Evolutionary conservation across 2,329 filamentous ascomycete species (phyloP), one percentile per base, ranked within the genome.

Genomic region (Penicillium expansum): DNA sequence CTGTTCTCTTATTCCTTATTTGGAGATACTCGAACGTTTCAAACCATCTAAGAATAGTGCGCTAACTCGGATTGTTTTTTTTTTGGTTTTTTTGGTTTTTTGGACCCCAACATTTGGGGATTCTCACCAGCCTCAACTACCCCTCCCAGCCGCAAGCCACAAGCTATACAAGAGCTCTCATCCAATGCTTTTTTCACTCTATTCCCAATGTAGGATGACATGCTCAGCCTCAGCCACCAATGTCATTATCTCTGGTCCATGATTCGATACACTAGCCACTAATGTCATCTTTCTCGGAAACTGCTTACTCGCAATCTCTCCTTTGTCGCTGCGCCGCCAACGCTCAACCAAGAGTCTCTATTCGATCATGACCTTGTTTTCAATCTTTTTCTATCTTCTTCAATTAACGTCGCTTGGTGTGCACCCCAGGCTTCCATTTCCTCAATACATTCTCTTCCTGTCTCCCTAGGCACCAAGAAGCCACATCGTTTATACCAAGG

Each of bases 211-310:
- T 7, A 24, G 18, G 3, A 42, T 37, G 13, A 13, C 41, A n/a
- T 50, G 49, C 62, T 52, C 29, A 52, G 62, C 60, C 63, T 41
- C 63, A 60, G 56, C 60, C 60, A 58, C 63, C 41, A 39, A 41
- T 20, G 2, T 47, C 32, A 22, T 53, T 54, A 50, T 62, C 37
- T 29, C 29, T 20, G 2, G 18, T 37, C 41, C 18, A 3, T 57
- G 56, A 61, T 64, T 65, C 51, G 62, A 41, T 35, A 32, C 56
- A 59, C 62, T 32, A 63, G 62, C 61, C 57, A 65, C 57, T 49
- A 35, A 57, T 42, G 43, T 38, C 33, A 48, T 35, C 24, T 29
- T 47, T 22, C 33, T 37, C 22, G 5, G 24, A 24, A 33, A 24
- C 41, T 52, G 30, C 43, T 55, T 56, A 37, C 32, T 52, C 27